Base-by-base conservation (phyloP, 495 filamentous ascomycete species). In the Hypoxylon subgilvum region DNA sequence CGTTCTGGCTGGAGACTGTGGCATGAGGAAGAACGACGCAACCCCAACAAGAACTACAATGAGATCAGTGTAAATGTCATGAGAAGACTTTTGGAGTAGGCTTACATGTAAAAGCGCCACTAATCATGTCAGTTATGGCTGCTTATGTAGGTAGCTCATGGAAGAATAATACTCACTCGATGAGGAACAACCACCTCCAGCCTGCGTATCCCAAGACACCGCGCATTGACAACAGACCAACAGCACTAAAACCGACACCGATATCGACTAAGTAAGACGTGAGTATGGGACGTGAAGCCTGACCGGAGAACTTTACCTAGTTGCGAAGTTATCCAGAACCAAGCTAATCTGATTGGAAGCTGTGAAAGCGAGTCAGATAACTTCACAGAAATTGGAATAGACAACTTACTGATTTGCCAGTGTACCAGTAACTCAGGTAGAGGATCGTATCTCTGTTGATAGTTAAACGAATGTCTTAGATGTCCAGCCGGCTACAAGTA, bases 111-210 rank as follows among this genome's bases (percentile, higher is more conserved):
- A 57, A 25, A 38, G 44, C 45, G 17, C 57, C 62, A 56, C 61
- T 65, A 9, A 19, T 9, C 1, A 46, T 41, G 40, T 65, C 47
- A 65, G 56, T 14, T 9, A 28, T 34, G 22, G 17, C 17, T 14
- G 25, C 1, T 13, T 25, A 31, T n/a, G 35, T 13, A n/a, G n/a
- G n/a, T 3, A 34, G 17, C 48, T 13, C 7, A n/a, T 21, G 5
- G 30, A 27, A 27, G 27, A 18, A 5, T 4, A 25, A 18, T 6
- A 61, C 63, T 57, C 44, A 67, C 70, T 77, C 68, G n/a, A 83
- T 76, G 9, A 82, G 78, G 53, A 88, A 90, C 17, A 90, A 76
- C 72, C 86, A 89, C 42, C 86, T 77, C 89, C 89, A 93, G 10
- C 88, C 89, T 9, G 80, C 79, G 13, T 75, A 75, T 0, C 83